Base-by-base conservation (phyloP, 805 yeast genomes). In the Candida germanica region DNA sequence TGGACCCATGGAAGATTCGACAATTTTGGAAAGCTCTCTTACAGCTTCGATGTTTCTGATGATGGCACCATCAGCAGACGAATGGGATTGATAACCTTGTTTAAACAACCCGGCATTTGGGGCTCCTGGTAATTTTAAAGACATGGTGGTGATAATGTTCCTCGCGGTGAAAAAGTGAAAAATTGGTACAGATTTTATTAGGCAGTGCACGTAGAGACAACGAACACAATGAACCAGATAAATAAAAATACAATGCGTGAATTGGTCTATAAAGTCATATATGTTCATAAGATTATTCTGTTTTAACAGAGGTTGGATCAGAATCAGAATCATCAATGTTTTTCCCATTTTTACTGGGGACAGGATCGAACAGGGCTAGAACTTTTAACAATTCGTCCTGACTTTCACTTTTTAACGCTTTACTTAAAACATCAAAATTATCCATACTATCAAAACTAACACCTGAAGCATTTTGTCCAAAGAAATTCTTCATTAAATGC, bases 1-100 rank as follows among this genome's bases (percentile, higher is more conserved):
- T 42, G 98, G 98, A 5, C 98, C 98, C 70, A 93, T 84, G 9
- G 96, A 87, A 2, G 97, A 88, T 40, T 89, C 75, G 44, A 94
- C 87, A 79, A 91, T 88, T 36, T 81, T 77, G 44, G 95, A 79
- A 62, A 93, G 84, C 61, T 93, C 98, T 51, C 95, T 79, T 43
- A 93, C 87, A 2, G 98, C 98, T 52, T 84, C 85, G 51, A 93
- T 88, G 58, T 94, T 93, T 55, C 96, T 79, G 51, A 77, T 76
- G 40, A 91, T 85, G 33, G 96, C 98, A 35, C 98, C 98, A 65
- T 93, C 98, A 20, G 87, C 88, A 58, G 83, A 83, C 30, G 84
- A 73, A 54, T 86, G 83, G 22, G 87, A 77, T 55, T 83, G 87
- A 66, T 89, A 91, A 14, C 98, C 98, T 58, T 87, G 95, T 59